These are phyloP conservation scores for Tetracentron sinense DNA, from an alignment of 164 flowering plant species.

Conservation along the genomic window DNA sequence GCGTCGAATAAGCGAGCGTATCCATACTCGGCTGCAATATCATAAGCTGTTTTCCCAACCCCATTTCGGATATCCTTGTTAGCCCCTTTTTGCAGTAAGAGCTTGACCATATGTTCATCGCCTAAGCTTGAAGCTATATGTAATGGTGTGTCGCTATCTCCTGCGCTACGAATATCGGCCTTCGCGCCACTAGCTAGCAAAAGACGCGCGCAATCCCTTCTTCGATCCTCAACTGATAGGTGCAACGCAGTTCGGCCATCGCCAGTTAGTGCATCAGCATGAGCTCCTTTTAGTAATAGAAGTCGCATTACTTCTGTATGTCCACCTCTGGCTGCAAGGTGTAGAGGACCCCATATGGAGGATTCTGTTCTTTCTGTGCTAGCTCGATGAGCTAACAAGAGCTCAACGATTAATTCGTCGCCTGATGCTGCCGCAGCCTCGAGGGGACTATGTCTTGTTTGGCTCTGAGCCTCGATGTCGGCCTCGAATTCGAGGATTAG, in stretches of 20 bases:
- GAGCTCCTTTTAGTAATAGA: slow-evolving; percentile 53
- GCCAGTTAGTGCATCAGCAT: slow-evolving; percentile 36
- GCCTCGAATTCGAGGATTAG: slow-evolving; percentile 61
- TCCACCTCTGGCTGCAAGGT: slow-evolving; percentile 52
- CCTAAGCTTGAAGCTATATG: slow-evolving; percentile 56
- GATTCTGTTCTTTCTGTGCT: slow-evolving; percentile 37
- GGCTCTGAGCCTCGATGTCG: slow-evolving; percentile 39
- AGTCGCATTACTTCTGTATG: slow-evolving; percentile 57
- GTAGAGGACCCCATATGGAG: slow-evolving; percentile 50
- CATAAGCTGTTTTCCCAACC: slow-evolving; percentile 56
- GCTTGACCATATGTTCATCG: slow-evolving; percentile 61
- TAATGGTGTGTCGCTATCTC: slow-evolving; percentile 53
- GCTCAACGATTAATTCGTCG: slow-evolving; percentile 65
- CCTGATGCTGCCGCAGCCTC: slow-evolving; percentile 60
- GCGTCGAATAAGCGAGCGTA: slow-evolving; percentile 48
- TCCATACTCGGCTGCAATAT: slow-evolving; percentile 57
- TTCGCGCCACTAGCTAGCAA: slow-evolving; percentile 45
- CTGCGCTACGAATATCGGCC: slow-evolving; percentile 26
- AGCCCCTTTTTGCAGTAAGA: slow-evolving; percentile 59
- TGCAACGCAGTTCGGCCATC: slow-evolving; percentile 66
- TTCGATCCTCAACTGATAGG: slow-evolving; percentile 51
- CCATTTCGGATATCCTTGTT: slow-evolving; percentile 55
- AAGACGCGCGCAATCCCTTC: slow-evolving; percentile 52
- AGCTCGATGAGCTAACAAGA: slow-evolving; percentile 50
- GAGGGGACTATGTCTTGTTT: slow-evolving; percentile 51